phyloP scores from a whole-genome alignment of 2,329 filamentous ascomycete genomes.

The Stemphylium beticola region DNA sequence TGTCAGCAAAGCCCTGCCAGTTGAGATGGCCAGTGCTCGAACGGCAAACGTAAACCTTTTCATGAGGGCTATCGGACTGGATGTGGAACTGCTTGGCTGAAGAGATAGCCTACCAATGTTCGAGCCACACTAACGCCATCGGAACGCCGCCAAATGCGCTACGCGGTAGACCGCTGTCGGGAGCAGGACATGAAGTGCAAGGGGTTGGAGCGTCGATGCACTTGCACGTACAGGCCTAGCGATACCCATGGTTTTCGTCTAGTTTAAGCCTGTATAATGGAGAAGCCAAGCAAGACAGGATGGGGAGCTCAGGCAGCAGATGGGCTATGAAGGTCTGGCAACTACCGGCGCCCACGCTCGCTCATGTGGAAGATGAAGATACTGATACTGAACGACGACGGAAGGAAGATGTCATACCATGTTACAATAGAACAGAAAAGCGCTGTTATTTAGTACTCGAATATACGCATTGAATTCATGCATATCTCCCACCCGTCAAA shows the following conservation, averaged over 20 bases:
- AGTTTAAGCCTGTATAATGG: neutral
- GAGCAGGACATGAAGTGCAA: neutral
- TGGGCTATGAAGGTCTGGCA: neutral
- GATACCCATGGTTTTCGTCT: neutral
- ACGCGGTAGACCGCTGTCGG: neutral
- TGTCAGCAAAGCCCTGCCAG: constrained; percentile 86
- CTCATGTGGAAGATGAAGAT: constrained; percentile 29
- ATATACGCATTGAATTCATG: constrained; percentile 18
- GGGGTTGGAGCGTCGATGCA: neutral
- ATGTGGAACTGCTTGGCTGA: constrained; percentile 79
- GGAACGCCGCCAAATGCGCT: neutral
- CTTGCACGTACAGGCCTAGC: neutral
- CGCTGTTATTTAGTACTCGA: constrained; percentile 17
- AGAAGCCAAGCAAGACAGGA: neutral
- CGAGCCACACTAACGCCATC: constrained; percentile 5
- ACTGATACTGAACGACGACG: constrained; percentile 10
- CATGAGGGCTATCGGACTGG: constrained; percentile 97
- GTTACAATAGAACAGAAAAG: constrained; percentile 17
- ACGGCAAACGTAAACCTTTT: constrained; percentile 95
- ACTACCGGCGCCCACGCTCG: constrained; percentile 3
- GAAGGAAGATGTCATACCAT: neutral
- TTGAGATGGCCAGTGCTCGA: constrained; percentile 81
- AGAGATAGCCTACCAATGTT: neutral
- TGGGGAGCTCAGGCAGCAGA: neutral
- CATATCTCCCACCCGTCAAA: neutral